These are phyloP conservation scores for Pseudotsuga menziesii DNA, from an alignment of 75 land plant species.

Conservation along the genomic window DNA sequence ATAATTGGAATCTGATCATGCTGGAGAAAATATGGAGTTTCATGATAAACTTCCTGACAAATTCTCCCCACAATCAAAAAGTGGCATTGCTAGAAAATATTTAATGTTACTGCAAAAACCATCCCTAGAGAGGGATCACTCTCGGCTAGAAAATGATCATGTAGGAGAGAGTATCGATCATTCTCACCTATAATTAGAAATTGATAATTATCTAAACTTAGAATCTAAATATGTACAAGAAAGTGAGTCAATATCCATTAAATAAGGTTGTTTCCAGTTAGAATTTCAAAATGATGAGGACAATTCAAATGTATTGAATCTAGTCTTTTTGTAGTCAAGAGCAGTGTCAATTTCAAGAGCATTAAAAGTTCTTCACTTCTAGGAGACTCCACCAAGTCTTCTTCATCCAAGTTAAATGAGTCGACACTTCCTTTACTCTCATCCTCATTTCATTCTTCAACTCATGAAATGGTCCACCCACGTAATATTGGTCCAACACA, in stretches of 20 bases:
- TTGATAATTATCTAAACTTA: not conserved
- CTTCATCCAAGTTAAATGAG: constrained; percentile 2
- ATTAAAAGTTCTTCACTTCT: not conserved
- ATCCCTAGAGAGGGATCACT: not conserved
- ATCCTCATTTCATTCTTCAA: not conserved
- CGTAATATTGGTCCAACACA: constrained; percentile 1
- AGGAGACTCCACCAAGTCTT: not conserved
- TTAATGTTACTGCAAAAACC: not conserved
- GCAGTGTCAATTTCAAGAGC: not conserved
- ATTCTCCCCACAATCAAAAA: not conserved
- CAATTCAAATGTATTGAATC: not conserved
- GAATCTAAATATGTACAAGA: not conserved
- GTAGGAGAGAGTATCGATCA: not conserved
- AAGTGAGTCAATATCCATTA: not conserved
- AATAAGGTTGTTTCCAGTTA: not conserved
- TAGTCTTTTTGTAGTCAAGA: not conserved
- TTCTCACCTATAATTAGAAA: not conserved
- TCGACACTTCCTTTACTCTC: not conserved
- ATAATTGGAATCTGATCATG: not conserved
- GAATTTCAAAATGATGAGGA: not conserved
- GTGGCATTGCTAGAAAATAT: not conserved
- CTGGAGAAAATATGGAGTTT: not conserved
- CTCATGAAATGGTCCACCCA: not conserved
- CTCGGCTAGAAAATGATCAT: not conserved
- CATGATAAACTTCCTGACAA: not conserved